These are phyloP conservation scores for Cnidoscolus chayamansa DNA, from an alignment of 441 rosid genomes.

Conservation along the genomic window DNA sequence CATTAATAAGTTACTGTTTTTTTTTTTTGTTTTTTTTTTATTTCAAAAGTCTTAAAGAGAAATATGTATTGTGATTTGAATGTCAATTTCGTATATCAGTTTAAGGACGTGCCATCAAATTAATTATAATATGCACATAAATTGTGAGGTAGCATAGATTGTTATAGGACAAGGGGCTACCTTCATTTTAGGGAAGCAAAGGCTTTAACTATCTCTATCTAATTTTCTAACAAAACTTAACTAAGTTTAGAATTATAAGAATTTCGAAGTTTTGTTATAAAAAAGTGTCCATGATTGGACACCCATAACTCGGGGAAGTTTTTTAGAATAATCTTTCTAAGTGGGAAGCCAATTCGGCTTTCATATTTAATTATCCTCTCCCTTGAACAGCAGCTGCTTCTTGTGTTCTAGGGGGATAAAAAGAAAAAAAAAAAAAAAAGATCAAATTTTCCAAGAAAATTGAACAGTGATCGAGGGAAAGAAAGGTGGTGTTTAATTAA, in stretches of 20 bases:
- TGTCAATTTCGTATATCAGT: too few relatives aligned
- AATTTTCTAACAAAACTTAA: constrained; percentile 12
- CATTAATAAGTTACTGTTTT: too few relatives aligned
- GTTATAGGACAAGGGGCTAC: not conserved
- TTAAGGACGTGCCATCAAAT: too few relatives aligned
- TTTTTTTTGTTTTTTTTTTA: too few relatives aligned
- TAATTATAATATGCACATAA: too few relatives aligned
- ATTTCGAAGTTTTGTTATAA: not conserved
- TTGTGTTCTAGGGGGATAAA: constrained; percentile 14
- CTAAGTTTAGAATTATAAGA: not conserved
- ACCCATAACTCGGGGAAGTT: not conserved
- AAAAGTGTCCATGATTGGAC: not conserved
- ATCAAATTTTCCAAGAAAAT: not conserved
- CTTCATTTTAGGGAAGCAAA: not conserved
- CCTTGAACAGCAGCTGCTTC: constrained; percentile 10
- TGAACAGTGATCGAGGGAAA: not conserved
- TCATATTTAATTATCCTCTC: not conserved
- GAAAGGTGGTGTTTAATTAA: not conserved
- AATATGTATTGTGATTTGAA: too few relatives aligned
- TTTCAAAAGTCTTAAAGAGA: too few relatives aligned
- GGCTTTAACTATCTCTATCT: not conserved
- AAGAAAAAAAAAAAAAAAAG: too few relatives aligned
- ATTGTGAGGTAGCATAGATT: too few relatives aligned
- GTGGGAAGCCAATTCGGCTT: not conserved
- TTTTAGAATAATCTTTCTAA: not conserved